These are phyloP conservation scores for Emergomyces pasteurianus DNA, from an alignment of 2,329 filamentous ascomycete genomes.

Conservation along the genomic window DNA sequence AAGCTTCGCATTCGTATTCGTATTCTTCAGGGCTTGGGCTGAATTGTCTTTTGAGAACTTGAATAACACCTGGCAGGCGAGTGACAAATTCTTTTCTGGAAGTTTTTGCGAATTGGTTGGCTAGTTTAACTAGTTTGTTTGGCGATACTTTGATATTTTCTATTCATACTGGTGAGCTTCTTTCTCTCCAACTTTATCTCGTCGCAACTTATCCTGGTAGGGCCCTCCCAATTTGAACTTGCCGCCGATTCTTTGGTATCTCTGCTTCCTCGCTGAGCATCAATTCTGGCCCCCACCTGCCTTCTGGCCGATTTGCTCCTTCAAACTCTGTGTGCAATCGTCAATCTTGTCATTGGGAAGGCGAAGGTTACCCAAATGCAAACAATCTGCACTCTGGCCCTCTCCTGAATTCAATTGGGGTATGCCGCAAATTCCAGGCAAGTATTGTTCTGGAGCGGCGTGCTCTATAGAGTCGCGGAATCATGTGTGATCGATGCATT, in stretches of 20 bases:
- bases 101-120: too few relatives aligned
- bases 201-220: too few relatives aligned
- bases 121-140: too few relatives aligned
- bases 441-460: not conserved
- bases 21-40: too few relatives aligned
- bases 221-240: not conserved
- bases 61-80: too few relatives aligned
- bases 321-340: not conserved
- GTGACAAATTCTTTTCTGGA: too few relatives aligned
- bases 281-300: not conserved
- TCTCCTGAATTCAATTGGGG: not conserved
- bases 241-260: not conserved
- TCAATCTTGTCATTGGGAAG: not conserved
- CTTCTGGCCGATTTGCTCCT: not conserved
- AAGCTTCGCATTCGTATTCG: too few relatives aligned
- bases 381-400: not conserved
- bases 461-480: not conserved
- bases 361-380: not conserved
- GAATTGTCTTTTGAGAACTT: too few relatives aligned
- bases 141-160: too few relatives aligned
- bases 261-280: not conserved
- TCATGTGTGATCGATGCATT: not conserved
- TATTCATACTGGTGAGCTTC: too few relatives aligned
- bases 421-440: not conserved
- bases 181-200: too few relatives aligned